Evolutionary conservation across 2,329 filamentous ascomycete species (phyloP).

Genomic region (Coniochaeta prunicola): DNA sequence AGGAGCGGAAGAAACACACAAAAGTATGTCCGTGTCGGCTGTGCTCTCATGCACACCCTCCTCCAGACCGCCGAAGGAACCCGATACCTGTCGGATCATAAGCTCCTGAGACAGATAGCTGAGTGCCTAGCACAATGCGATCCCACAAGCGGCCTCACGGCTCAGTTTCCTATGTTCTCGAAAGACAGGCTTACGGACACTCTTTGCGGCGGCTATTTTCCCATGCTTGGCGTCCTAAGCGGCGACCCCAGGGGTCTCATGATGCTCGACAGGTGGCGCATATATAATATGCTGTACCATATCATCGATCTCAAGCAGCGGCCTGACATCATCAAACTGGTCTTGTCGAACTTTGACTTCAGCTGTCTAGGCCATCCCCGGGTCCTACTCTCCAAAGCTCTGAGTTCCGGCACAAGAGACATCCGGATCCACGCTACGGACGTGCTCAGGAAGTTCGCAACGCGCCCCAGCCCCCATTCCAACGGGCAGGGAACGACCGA

Average conservation of each 20-base stretch:
- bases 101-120: constrained; percentile 85
- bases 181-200: constrained; percentile 77
- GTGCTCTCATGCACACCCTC: constrained; percentile 77
- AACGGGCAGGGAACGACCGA: constrained; percentile 46
- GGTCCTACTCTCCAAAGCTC: constrained; percentile 85
- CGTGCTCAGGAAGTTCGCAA: constrained; percentile 79
- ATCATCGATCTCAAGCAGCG: constrained; percentile 88
- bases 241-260: constrained; percentile 74
- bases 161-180: constrained; percentile 83
- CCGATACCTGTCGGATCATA: constrained; percentile 83
- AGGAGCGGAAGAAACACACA: constrained; percentile 89
- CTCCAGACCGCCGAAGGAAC: constrained; percentile 80
- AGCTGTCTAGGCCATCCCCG: constrained; percentile 80
- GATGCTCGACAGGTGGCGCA: constrained; percentile 92
- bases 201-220: constrained; percentile 86
- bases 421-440: constrained; percentile 89
- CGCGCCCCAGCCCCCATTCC: constrained; percentile 34
- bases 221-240: constrained; percentile 82
- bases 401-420: constrained; percentile 85
- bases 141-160: constrained; percentile 69
- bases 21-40: constrained; percentile 86
- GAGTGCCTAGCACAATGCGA: constrained; percentile 96
- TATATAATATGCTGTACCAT: constrained; percentile 99
- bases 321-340: constrained; percentile 81
- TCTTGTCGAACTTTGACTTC: constrained; percentile 90